Base-by-base conservation (phyloP, 108 stramenopile genomes). In the Stephanodiscus triporus region DNA sequence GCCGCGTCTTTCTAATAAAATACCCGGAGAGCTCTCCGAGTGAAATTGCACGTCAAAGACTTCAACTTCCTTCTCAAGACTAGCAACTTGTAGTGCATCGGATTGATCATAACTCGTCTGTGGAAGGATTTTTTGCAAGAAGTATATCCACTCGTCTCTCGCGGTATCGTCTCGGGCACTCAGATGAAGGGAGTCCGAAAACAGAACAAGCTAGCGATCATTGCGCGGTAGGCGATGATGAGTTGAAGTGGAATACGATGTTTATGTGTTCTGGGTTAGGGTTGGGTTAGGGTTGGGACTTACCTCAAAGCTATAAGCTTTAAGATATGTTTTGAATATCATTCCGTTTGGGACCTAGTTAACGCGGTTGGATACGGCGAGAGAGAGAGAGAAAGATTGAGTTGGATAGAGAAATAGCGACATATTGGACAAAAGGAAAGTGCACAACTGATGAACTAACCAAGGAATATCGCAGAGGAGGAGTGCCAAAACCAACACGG, bases 181-280 rank as follows among this genome's bases (percentile, higher is more conserved):
- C 2, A 77, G 54, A 45, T 77, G 76, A 48, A 77, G 50, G 4
- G 76, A 70, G 37, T 77, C 76, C 4, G 76, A 77, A 43, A 77
- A 77, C 36, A 77, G 40, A 13, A 77, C 76, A 9, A 77, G 36
- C 60, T 57, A 11, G n/a, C 26, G 20, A 45, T 14, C 2, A 16
- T 45, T 45, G 53, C 53, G 53, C 53, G 53, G 53, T 54, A 27
- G 19, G 50, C 11, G 53, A 27, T 54, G 51, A 2, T 27, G 11
- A 27, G 27, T 24, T 54, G 53, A 54, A 27, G 26, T 27, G 23
- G 53, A 26, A 54, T 11, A 13, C 8, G 24, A 54, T 11, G 4
- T 9, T 2, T 27, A 54, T 54, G 53, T 30, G 30, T 34, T 57
- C 30, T 13, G 13, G 11, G 56, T 34, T n/a, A n/a, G n/a, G n/a